Evolutionary conservation across 345 rosid species (phyloP), one percentile per base, ranked within the genome.

Genomic region (Dipteronia dyeriana): DNA sequence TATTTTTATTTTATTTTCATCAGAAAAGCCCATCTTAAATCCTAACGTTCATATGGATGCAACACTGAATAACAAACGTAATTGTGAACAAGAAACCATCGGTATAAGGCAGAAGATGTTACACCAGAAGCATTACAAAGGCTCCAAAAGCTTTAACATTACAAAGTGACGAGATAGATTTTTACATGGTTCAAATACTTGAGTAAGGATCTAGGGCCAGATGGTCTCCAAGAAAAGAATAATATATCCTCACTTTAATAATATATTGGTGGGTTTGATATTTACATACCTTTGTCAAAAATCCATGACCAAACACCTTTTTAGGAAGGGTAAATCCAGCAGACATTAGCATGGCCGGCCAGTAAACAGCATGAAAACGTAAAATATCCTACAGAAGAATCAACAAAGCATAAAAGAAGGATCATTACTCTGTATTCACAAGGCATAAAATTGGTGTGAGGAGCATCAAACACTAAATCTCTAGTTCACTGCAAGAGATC

Each of bases 331-430:
- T 82, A 38, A 95, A 72, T 78, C 94, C 97, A 81, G 98, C 99
- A 82, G 97, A 91, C 93, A 95, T 88, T 59, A 95, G 84, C 98
- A 95, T 95, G 54, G 99, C 99, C 49, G 99, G 99, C 98, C 99
- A 95, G 79, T 95, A 95, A 79, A 95, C 98, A 0, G 99, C 98
- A 66, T 95, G 98, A 76, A 95, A 95, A 25, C 98, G 91, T 78
- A 95, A 85, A 84, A 95, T 95, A 80, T 95, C 99, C 99, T 95
- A 81, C 86, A 87, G 17, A 82, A 80, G 39, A 69, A 26, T 20
- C 61, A 19, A 29, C 11, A 62, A 41, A 9, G 1, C 13, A 71
- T 51, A 13, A 70, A 75, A 66, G 17, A 61, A 39, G 45, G 31
- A 63, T 39, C 70, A 31, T 5, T 26, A 65, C 60, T 51, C 78